phyloP scores from a whole-genome alignment of 164 flowering plant genomes.

The Kingdonia uniflora region DNA sequence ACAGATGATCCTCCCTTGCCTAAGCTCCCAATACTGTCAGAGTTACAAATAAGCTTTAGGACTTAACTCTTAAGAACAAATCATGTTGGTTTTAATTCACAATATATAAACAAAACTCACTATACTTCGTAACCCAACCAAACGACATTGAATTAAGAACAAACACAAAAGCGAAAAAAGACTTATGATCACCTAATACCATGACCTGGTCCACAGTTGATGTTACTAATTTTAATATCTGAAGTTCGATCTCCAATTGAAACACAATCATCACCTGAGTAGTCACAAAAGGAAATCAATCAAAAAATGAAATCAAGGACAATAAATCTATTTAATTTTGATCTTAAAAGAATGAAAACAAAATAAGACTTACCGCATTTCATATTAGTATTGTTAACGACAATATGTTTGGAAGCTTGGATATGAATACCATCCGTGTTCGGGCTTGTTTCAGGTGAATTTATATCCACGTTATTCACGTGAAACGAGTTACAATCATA shows the following conservation, averaged over 20 bases:
- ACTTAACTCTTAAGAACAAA: not conserved
- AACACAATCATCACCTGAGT: conserved; percentile 31
- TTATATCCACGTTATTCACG: conserved; percentile 8
- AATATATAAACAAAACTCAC: not conserved
- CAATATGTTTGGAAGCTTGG: not conserved
- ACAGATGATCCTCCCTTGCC: conserved; percentile 32
- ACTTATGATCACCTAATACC: conserved; percentile 20
- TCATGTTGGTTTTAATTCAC: no score
- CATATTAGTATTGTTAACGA: conserved; percentile 6
- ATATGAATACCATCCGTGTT: conserved; percentile 32
- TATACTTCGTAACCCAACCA: not conserved
- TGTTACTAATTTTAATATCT: conserved; percentile 8
- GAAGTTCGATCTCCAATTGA: conserved; percentile 20
- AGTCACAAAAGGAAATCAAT: not conserved
- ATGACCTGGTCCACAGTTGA: conserved; percentile 31
- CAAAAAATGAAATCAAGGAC: not conserved
- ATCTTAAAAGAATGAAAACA: not conserved
- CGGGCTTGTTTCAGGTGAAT: conserved; percentile 20
- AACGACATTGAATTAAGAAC: not conserved
- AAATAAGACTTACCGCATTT: conserved; percentile 10
- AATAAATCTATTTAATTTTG: no score
- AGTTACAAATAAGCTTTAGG: not conserved
- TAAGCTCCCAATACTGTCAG: conserved; percentile 47
- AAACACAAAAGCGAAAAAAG: not conserved
- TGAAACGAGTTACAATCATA: not conserved